Percentiles rank a stretch among this genome's conserved stretches.
These are phyloP conservation scores for Anethum foeniculum DNA, from an alignment of 140 eudicot species.

Conservation along the genomic window DNA sequence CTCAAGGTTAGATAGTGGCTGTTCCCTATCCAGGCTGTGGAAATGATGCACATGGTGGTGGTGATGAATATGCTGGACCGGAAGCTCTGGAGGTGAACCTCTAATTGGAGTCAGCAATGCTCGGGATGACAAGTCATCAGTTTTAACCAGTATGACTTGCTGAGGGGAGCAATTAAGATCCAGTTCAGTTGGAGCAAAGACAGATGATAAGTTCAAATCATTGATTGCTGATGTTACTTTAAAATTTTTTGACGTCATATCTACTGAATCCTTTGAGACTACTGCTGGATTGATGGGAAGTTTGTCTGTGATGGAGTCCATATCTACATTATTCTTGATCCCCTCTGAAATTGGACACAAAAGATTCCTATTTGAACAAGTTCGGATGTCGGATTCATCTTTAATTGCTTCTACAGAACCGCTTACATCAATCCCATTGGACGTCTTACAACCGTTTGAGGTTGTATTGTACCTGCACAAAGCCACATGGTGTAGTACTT, in stretches of 20 bases:
- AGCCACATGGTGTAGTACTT: not conserved
- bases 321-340: slow-evolving; percentile 27
- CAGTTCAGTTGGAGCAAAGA: slow-evolving; percentile 26
- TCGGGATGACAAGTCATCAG: slow-evolving; percentile 27
- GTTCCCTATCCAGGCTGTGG: not conserved
- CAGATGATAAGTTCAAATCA: slow-evolving; percentile 24
- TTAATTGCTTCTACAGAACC: slow-evolving; percentile 24
- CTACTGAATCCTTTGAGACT: slow-evolving; percentile 12
- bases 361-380: slow-evolving; percentile 33
- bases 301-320: slow-evolving; percentile 30
- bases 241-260: slow-evolving; percentile 16
- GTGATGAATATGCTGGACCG: slow-evolving; percentile 12
- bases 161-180: slow-evolving; percentile 20
- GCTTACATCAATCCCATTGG: slow-evolving; percentile 38
- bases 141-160: slow-evolving; percentile 30
- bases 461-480: slow-evolving; percentile 57
- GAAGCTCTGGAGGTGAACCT: slow-evolving; percentile 6
- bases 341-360: slow-evolving; percentile 38
- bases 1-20: slow-evolving; percentile 15
- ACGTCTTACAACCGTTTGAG: slow-evolving; percentile 27
- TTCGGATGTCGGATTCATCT: slow-evolving; percentile 28
- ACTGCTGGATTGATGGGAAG: slow-evolving; percentile 17
- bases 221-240: slow-evolving; percentile 20
- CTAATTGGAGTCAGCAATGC: slow-evolving; percentile 12
- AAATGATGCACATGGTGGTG: slow-evolving; percentile 14